A percentile compares a stretch with the other conserved stretches of the same genome.
Conservation (phyloP, 2,329 filamentous ascomycete species). For the Pyrenochaeta sp. region DNA sequence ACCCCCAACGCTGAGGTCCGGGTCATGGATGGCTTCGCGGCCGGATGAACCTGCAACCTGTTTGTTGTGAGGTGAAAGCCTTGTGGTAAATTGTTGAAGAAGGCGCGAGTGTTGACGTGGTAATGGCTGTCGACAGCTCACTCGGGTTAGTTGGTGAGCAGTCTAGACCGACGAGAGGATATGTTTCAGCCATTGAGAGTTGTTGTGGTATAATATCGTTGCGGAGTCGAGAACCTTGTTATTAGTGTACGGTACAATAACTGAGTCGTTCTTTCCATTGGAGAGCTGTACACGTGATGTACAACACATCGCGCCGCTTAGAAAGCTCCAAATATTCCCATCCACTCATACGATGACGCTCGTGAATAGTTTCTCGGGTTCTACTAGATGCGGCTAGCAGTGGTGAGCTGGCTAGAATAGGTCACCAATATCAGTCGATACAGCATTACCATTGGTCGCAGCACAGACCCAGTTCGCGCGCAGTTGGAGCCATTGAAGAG, state of each 20-base stretch:
- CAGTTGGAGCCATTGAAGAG: slow-evolving; percentile 29
- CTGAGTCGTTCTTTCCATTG: not conserved
- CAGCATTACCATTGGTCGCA: slow-evolving; percentile 30
- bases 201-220: not conserved
- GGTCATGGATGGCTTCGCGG: too few relatives aligned
- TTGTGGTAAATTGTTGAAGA: not conserved
- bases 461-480: slow-evolving; percentile 35
- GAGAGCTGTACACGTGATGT: slow-evolving; percentile 10
- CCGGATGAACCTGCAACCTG: too few relatives aligned
- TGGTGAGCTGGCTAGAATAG: slow-evolving; percentile 27
- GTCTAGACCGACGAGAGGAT: not conserved
- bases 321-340: slow-evolving; percentile 16
- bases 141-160: not conserved
- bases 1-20: too few relatives aligned
- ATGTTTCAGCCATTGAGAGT: not conserved
- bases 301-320: slow-evolving; percentile 27
- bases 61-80: too few relatives aligned
- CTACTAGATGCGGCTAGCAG: slow-evolving; percentile 24
- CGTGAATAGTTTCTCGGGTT: slow-evolving; percentile 13
- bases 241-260: not conserved
- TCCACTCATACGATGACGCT: slow-evolving; percentile 22
- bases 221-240: not conserved
- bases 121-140: not conserved
- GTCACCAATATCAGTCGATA: slow-evolving; percentile 14
- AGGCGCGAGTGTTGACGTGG: not conserved